Evolutionary conservation across 2,329 filamentous ascomycete genomes (phyloP), one percentile per base, ranked within the genome.

Genomic region (Aspergillus bombycis): DNA sequence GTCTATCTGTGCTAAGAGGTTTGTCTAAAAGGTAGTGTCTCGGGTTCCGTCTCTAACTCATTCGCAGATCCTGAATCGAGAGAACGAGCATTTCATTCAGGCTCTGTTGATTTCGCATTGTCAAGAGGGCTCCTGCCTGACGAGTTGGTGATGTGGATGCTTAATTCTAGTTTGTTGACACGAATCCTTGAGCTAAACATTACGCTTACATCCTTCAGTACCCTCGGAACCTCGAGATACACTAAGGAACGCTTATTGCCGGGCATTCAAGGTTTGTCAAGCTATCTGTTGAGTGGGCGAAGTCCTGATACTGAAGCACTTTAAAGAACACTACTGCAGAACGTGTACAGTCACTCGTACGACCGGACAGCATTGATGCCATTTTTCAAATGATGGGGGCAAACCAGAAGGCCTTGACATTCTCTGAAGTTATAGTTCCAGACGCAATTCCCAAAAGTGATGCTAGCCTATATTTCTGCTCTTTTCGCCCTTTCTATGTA

Each of bases 141-240:
- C 64, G 84, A 89, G 60, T 71, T 93, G 1, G 83, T 92, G 57
- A 70, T 84, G 19, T 94, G 91, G 91, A 79, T 92, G 3, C 74
- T 81, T 41, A 66, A 74, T 46, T 72, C 75, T 57, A 67, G 79
- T 79, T 54, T 32, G 71, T 70, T 52, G 23, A 12, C 26, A 7
- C 10, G 46, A 46, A 8, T 56, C 26, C 16, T 16, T 36, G 12
- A 14, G 6, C 54, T 26, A 16, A 16, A 0, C n/a, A 43, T 16
- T 57, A 38, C 28, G 53, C 66, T 68, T 36, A 66, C 62, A 1
- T 26, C 9, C 19, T 34, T 26, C 53, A 77, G 78, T 89, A 26
- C 86, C 84, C 60, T 73, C 80, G 2, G 88, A 91, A 69, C 77
- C 79, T 46, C 84, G 84, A 36, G 78, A 82, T 48, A 81, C 86